Base-by-base conservation (phyloP, 192 early-diverging fungal genomes). In the Rhizophagus prolifer region DNA sequence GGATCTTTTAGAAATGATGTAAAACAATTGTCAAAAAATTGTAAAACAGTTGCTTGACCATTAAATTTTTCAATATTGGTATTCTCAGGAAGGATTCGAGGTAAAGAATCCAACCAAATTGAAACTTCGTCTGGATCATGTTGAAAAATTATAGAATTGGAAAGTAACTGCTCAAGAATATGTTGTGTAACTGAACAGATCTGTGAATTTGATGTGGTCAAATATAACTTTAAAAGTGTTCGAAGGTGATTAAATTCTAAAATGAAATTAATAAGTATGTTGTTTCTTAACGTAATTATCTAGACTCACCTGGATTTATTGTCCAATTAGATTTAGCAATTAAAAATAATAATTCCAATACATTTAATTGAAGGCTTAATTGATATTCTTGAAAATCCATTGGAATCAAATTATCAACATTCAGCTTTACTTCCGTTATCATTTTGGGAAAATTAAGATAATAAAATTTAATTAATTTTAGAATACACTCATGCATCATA, bases 351-450 rank as follows among this genome's bases (percentile, higher is more conserved):
- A 94, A 81, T 44, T 88, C 82, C 31, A 95, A 72, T 34, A 94
- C 64, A 81, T 91, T 85, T 61, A 90, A 76, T 64, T 91, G 76
- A 3, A 90, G 77, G 16, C 85, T 86, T 21, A 83, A 65, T n/a
- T 87, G 81, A 4, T 90, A 76, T 30, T 79, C 79, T 0, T 81
- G 77, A 44, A 93, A 80, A 76, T 94, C 87, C 1, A 81, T 78
- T 9, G 92, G 91, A 41, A 95, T 85, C 31, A 95, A 81, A 70
- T 92, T 93, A 50, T 89, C 90, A 54, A 89, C 81, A 79, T 95
- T 91, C 66, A 95, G 92, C 46, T 90, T 86, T 28, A 89, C 83
- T 70, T 95, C 91, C 41, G 85, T 81, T n/a, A 93, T 79, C 6
- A 86, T 74, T 25, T 90, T 86, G 0, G 93, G 91, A 14, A 92